Percentiles rank a stretch among this genome's conserved stretches.
Evolutionary conservation across 2,329 filamentous ascomycete species (phyloP).

Genomic region (Lasiodiplodia theobromae): DNA sequence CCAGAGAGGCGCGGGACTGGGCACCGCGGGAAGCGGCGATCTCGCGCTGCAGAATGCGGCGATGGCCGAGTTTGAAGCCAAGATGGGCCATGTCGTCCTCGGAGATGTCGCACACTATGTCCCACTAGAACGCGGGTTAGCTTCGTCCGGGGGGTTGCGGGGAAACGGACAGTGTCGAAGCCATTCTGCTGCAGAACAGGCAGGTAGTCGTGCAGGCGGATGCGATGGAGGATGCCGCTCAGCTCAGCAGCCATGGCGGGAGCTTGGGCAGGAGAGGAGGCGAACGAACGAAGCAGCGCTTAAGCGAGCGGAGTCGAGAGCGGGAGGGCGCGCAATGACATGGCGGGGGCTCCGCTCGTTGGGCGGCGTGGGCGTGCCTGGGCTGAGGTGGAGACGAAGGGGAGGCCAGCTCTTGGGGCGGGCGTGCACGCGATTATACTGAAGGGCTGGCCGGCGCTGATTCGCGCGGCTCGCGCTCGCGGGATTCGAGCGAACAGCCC

Average conservation of each 20-base stretch:
- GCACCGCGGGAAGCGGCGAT: conserved; percentile 47
- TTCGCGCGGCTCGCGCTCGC: conserved; percentile 6
- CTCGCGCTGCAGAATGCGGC: conserved; percentile 48
- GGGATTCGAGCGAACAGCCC: background rate
- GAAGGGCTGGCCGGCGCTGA: conserved; percentile 8
- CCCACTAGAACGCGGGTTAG: conserved; percentile 38
- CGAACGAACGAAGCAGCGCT: conserved; percentile 3
- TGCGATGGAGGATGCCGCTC: conserved; percentile 40
- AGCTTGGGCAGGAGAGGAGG: background rate
- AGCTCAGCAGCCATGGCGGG: conserved; percentile 34
- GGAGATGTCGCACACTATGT: conserved; percentile 49
- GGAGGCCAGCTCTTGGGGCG: background rate
- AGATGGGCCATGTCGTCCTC: conserved; percentile 47
- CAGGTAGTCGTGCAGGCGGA: conserved; percentile 42
- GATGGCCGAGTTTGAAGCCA: conserved; percentile 50
- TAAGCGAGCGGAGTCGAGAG: conserved; percentile 19
- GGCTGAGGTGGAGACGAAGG: conserved; percentile 8
- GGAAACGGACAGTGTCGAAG: conserved; percentile 36
- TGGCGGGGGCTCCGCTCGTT: conserved; percentile 12
- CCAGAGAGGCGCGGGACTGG: conserved; percentile 39
- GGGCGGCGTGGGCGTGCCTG: conserved; percentile 1
- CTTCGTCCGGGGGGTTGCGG: background rate
- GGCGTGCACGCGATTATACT: conserved; percentile 15
- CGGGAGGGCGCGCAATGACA: conserved; percentile 18
- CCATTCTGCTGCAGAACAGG: conserved; percentile 43